These are phyloP conservation scores for Rhytidhysteron rufulum DNA, from an alignment of 2,329 filamentous ascomycete genomes.

Conservation along the genomic window DNA sequence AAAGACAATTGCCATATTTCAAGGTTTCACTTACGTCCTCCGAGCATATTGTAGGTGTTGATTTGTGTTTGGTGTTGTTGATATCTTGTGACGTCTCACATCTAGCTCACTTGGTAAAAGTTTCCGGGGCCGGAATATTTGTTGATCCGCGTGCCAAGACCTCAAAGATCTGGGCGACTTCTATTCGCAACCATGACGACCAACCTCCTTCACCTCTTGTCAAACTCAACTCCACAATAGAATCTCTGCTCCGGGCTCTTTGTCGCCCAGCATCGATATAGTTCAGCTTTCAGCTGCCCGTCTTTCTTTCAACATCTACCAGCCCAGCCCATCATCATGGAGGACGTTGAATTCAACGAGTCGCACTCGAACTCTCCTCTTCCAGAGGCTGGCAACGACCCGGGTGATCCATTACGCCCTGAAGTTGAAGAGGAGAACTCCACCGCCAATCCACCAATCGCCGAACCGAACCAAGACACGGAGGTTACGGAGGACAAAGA, in stretches of 20 bases:
- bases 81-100: no score
- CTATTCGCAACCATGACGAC: neutral
- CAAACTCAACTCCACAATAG: neutral
- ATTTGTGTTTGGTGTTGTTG: no score
- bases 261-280: no score
- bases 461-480: conserved; percentile 42
- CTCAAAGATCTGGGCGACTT: neutral
- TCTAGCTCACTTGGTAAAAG: no score
- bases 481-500: conserved; percentile 40
- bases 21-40: conserved; percentile 49
- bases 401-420: conserved; percentile 42
- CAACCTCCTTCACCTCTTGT: neutral
- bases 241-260: neutral
- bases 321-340: conserved; percentile 25
- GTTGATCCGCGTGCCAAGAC: neutral
- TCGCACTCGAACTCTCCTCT: conserved; percentile 38
- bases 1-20: neutral
- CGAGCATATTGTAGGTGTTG: conserved; percentile 50
- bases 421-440: conserved; percentile 49
- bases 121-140: neutral
- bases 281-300: neutral
- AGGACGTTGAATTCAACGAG: conserved; percentile 39
- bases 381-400: conserved; percentile 47
- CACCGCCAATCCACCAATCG: conserved; percentile 40
- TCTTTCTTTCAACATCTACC: neutral